Percentiles rank a stretch among this genome's conserved stretches.
These are phyloP conservation scores for Silene noctiflora DNA, from an alignment of 179 eudicot genomes.

Conservation along the genomic window DNA sequence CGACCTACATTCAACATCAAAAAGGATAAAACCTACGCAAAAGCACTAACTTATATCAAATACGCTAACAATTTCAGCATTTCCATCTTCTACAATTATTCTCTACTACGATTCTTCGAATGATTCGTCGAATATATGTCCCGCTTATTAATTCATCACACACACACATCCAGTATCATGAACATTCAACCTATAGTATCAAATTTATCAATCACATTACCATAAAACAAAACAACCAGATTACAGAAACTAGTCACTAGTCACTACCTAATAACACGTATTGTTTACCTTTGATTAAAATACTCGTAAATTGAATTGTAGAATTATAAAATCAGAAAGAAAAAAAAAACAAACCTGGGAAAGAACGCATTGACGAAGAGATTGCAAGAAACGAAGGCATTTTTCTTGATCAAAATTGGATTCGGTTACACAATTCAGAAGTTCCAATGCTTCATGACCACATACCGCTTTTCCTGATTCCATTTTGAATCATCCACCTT, in stretches of 20 bases:
- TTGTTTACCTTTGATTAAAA: too few relatives aligned
- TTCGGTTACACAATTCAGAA: conserved; percentile 69
- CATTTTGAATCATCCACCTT: conserved; percentile 3
- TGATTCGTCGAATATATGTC: neutral
- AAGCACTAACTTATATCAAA: neutral
- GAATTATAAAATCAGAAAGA: neutral
- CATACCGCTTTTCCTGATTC: conserved; percentile 40
- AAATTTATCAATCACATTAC: neutral
- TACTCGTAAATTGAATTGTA: neutral
- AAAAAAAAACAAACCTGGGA: conserved; percentile 37
- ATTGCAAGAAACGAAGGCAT: conserved; percentile 54
- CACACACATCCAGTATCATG: neutral
- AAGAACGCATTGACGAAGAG: conserved; percentile 71
- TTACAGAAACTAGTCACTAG: too few relatives aligned
- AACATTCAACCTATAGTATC: neutral
- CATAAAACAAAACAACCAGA: too few relatives aligned
- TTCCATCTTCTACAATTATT: neutral
- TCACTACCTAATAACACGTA: too few relatives aligned
- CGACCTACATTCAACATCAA: too few relatives aligned
- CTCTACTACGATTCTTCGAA: neutral
- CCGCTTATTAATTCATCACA: neutral
- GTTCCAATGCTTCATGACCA: conserved; percentile 67
- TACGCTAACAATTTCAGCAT: neutral
- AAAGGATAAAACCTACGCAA: too few relatives aligned
- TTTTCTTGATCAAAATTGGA: conserved; percentile 62